Base-by-base conservation (phyloP, 352 stramenopile species). In the Phytophthora meadii region DNA sequence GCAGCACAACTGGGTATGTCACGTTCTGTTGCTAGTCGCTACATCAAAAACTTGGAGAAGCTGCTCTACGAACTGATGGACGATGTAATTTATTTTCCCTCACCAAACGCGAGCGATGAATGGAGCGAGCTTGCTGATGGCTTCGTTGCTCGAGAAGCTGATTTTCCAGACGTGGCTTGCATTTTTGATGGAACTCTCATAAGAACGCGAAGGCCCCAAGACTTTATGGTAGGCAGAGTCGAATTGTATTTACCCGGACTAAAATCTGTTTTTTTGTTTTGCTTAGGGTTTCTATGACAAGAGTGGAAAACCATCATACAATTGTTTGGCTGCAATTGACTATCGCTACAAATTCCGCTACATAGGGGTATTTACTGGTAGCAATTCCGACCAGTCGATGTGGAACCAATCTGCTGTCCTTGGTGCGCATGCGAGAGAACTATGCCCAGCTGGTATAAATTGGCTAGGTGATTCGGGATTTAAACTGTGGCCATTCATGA, bases 251-350 rank as follows among this genome's bases (percentile, higher is more conserved):
- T 17, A 10, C 47, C 19, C 19, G 19, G 19, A 19, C 19, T 19
- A 19, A 19, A 8, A 28, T 42, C 3, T 12, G 5, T 10, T 41
- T 41, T n/a, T n/a, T n/a, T n/a, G n/a, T n/a, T n/a, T 41, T 42
- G 28, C 0, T 41, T 54, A 37, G 49, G 58, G 58, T 15, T 66
- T 67, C 22, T 67, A 67, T 24, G 59, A 61, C 34, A 67, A 67
- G 27, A 67, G 59, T 32, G 59, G n/a, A n/a, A n/a, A n/a, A n/a
- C 50, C 42, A 27, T 17, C 59, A 3, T 61, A 67, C 37, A n/a
- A n/a, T n/a, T n/a, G n/a, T n/a, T n/a, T n/a, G n/a, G n/a, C 49
- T 17, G 49, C 34, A 5, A 67, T 67, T 10, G 50, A 67, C 17
- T 49, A 55, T 12, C 49, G 40, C 50, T n/a, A 17, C n/a, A 54